Evolutionary conservation across 305 asterid species (phyloP).

Genomic region (Solanum hybrid): DNA sequence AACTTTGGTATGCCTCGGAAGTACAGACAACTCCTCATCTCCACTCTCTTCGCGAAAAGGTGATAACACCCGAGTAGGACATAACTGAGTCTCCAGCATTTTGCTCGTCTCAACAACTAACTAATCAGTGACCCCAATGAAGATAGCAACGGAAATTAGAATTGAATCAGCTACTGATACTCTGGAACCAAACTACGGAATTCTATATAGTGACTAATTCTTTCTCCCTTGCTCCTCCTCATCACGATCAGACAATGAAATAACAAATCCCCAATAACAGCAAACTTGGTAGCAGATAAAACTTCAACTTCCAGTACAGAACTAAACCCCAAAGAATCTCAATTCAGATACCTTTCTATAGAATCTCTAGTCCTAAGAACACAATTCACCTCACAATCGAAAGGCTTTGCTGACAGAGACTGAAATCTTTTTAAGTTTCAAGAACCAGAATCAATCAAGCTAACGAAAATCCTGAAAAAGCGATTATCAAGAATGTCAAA

Average conservation of each 20-base stretch:
- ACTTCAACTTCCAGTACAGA: neutral
- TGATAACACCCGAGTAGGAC: conserved; percentile 55
- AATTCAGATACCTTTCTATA: neutral
- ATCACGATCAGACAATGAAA: conserved; percentile 2
- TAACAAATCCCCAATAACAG: neutral
- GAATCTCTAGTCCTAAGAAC: neutral
- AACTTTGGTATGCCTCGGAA: conserved; percentile 94
- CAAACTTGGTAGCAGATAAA: neutral
- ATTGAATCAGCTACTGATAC: conserved; percentile 1
- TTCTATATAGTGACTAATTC: conserved; percentile 9
- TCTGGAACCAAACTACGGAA: conserved; percentile 3
- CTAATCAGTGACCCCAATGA: conserved; percentile 8
- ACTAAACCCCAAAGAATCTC: neutral
- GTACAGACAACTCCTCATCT: conserved; percentile 83
- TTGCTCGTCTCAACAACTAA: neutral
- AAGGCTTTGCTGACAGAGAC: neutral
- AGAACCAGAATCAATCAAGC: neutral
- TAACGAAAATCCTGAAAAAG: conserved; percentile 27
- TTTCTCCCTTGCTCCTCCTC: conserved; percentile 9
- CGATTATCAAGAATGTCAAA: conserved; percentile 7
- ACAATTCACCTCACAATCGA: neutral
- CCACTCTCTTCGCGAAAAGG: conserved; percentile 81
- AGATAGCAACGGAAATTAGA: conserved; percentile 3
- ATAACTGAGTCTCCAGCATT: conserved; percentile 60
- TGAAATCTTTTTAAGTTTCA: neutral